Percentiles rank a stretch among this genome's conserved stretches.
Evolutionary conservation across 2,329 filamentous ascomycete genomes (phyloP).

Genomic region (Ilyonectria destructans): DNA sequence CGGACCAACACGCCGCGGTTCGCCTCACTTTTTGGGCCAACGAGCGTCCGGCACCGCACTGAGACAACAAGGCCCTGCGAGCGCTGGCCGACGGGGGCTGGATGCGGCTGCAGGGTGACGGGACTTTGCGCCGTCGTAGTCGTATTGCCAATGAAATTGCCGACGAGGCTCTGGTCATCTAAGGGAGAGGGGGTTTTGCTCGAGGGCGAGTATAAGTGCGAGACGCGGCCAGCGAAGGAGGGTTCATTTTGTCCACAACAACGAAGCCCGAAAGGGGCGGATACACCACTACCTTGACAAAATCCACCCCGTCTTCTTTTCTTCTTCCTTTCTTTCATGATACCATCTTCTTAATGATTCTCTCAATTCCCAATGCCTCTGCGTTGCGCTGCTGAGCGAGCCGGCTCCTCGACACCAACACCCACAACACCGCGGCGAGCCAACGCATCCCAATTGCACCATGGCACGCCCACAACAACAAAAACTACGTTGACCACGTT

Average conservation of each 20-base stretch:
- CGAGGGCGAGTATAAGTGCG: conserved; percentile 2
- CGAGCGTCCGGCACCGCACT: no score
- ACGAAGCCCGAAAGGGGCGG: background rate
- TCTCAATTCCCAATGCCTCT: background rate
- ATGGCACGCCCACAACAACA: conserved; percentile 6
- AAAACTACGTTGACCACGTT: conserved; percentile 33
- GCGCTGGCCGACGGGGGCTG: background rate
- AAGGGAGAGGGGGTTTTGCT: background rate
- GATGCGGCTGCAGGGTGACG: background rate
- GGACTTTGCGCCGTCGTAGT: background rate
- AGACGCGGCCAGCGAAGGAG: background rate
- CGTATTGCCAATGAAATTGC: background rate
- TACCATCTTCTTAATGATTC: background rate
- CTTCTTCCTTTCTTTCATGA: background rate
- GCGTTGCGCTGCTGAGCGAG: conserved; percentile 2
- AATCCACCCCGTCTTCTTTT: background rate
- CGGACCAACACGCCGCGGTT: background rate
- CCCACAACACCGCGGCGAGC: background rate
- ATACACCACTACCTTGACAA: background rate
- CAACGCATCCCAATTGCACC: background rate
- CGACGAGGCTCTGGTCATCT: background rate
- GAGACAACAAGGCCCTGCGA: background rate
- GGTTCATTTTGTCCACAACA: background rate
- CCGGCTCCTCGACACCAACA: background rate
- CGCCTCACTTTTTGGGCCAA: conserved; percentile 18